Evolutionary conservation across 805 yeast genomes (phyloP).

Genomic region (Candida oleophila): DNA sequence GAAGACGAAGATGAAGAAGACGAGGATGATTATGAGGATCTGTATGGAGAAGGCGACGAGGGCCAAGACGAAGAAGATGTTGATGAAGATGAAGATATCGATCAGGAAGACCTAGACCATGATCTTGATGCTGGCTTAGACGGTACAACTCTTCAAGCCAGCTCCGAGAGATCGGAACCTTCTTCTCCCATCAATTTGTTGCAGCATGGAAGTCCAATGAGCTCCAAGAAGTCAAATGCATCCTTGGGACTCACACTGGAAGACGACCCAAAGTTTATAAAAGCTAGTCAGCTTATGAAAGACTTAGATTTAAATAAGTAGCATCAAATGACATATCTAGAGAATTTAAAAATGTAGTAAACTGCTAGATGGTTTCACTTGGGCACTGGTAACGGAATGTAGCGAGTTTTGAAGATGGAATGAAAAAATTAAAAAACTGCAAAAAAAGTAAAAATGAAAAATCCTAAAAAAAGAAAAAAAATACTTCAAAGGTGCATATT

Average conservation of each 20-base stretch:
- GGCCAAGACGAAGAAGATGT: conserved; percentile 13
- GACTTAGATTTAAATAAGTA: conserved; percentile 3
- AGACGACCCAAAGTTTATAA: conserved; percentile 6
- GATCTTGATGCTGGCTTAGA: conserved; percentile 14
- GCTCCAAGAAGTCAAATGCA: neutral
- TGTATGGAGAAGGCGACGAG: conserved; percentile 15
- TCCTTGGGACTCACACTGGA: neutral
- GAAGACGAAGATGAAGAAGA: conserved; percentile 31
- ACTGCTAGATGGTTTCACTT: too few relatives aligned
- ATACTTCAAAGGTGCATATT: too few relatives aligned
- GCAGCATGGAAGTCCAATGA: neutral
- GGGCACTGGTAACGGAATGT: too few relatives aligned
- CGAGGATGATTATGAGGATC: conserved; percentile 22
- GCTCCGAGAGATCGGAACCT: neutral
- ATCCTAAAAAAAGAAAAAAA: too few relatives aligned
- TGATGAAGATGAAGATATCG: conserved; percentile 15
- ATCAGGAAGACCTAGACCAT: conserved; percentile 13
- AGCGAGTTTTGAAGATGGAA: too few relatives aligned
- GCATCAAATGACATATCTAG: neutral
- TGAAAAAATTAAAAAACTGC: too few relatives aligned
- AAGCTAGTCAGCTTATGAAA: conserved; percentile 5
- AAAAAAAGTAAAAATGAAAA: too few relatives aligned
- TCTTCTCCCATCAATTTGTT: neutral
- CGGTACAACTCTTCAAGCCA: conserved; percentile 5
- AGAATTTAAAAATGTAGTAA: too few relatives aligned